Evolutionary conservation across 2,329 filamentous ascomycete genomes (phyloP), one percentile per base, ranked within the genome.

Genomic region (Pseudopyricularia javanii): DNA sequence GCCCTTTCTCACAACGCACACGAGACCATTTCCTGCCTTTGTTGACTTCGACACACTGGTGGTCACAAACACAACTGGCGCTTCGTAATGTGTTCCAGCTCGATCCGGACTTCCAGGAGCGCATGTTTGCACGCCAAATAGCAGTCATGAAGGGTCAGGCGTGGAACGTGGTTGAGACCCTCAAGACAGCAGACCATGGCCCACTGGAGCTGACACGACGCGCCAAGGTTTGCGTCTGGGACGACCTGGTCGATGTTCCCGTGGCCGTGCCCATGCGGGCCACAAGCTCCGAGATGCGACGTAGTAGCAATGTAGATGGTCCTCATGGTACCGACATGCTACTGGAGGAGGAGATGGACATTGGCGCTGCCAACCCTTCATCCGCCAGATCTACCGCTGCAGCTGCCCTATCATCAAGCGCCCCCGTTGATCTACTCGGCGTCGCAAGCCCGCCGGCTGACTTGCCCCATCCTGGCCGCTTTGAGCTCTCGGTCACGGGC

Each of bases 61-160:
- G 93, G 93, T 88, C 85, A 58, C 89, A 96, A 61, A 98, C 93
- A 4, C 90, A 95, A 62, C 74, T 88, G 55, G 87, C 89, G 22
- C 74, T 98, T 37, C 87, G 93, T 52, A 80, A 82, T 56, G 84
- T 96, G 47, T 98, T 98, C 66, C 85, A 88, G 59, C 82, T 94
- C 64, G 93, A 98, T 66, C 83, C 85, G 2, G 93, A 98, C 68
- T 98, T 98, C 68, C 89, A 97, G 66, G 93, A 98, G 70, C 86
- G 88, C 68, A 98, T 98, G 93, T 98, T 95, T 70, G 89, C 89
- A n/a, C 83, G 88, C 59, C 93, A 98, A 64, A 94, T 98, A 56
- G 91, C 93, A 1, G 93, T 98, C 55, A 95, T 98, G 89, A 98
- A 98, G 69, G 93, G 93, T 11, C 93, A 98, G 65, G 93, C 93